Evolutionary conservation across 768 basidiomycete species (phyloP), one percentile per base, ranked within the genome.

Genomic region (Rhizopogon roseolus): DNA sequence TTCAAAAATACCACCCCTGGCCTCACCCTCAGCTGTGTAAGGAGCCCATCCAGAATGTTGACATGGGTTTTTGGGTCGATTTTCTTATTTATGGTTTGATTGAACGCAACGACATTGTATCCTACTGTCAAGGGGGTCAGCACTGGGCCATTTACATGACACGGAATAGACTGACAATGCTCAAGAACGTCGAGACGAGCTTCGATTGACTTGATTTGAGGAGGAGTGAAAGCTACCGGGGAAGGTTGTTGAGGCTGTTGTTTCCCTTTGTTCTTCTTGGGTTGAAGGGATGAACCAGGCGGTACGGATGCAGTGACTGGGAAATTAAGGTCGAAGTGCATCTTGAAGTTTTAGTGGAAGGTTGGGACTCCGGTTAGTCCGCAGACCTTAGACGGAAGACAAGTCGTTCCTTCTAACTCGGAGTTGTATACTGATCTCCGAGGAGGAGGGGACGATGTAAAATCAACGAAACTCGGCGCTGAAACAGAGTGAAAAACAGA

Each of bases 81-180:
- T 56, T 81, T 84, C 50, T 84, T 83, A 53, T 82, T 73, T 14
- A 88, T 77, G 2, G 80, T 82, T 61, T 93, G 89, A 60, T 82
- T 88, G 57, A 95, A 76, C 1, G 85, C 87, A 43, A 95, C 64
- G 36, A 91, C 84, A 28, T 85, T 81, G 71, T 93, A 95, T 77
- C 93, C 93, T 75, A 95, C 92, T 95, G 66, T 57, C 22, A 13
- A 22, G 42, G 40, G 16, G 2, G 53, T 66, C 36, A 61, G 49
- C 37, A 13, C 25, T 36, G 10, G 19, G 6, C 22, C 22, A 22
- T 5, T 14, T 46, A 17, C 41, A 17, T 7, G 2, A 7, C 5
- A 1, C 1, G 0, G 16, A 4, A 13, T 32, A 42, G 55, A 78
- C 86, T 63, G 57, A 90, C 90, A 81, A 67, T 88, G 87, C 36